Conservation (phyloP, 768 basidiomycete genomes). For the Sporobolomyces phaffii region DNA sequence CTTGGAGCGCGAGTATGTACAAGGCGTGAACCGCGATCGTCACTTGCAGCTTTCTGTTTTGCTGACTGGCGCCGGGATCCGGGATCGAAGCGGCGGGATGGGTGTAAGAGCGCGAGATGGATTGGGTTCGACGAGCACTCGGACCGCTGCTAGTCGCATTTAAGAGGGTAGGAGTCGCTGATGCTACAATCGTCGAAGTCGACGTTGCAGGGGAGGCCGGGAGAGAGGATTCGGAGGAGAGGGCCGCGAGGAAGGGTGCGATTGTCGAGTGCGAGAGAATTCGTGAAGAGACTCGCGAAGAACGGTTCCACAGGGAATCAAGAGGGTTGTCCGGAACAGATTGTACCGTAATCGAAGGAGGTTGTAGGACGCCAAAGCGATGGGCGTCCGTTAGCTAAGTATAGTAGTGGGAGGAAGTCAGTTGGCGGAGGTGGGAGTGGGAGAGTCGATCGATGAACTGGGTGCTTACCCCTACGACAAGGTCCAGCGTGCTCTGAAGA, state of each 20-base stretch:
- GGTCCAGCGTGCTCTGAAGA: constrained; percentile 15
- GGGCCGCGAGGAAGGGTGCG: background rate
- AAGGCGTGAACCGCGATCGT: constrained; percentile 28
- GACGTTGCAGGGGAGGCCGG: background rate
- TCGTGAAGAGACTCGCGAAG: background rate
- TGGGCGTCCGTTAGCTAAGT: constrained; percentile 28
- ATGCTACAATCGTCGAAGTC: background rate
- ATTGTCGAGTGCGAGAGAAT: constrained; percentile 19
- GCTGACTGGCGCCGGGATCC: background rate
- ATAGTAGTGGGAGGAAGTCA: background rate
- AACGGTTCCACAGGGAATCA: constrained; percentile 10
- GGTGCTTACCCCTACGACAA: constrained; percentile 22
- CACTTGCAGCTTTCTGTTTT: constrained; percentile 4
- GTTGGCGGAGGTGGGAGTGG: no score
- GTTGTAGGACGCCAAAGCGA: constrained; percentile 26
- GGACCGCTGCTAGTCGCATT: background rate
- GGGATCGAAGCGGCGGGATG: constrained; percentile 11
- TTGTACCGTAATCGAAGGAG: background rate
- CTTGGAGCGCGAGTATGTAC: constrained; percentile 32
- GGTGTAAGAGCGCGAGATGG: constrained; percentile 27
- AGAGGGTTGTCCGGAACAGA: background rate
- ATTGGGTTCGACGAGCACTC: background rate
- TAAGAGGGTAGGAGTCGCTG: background rate
- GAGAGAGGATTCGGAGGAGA: background rate
- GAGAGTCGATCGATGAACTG: no score